A percentile compares a stretch with the other conserved stretches of the same genome.
These are phyloP conservation scores for Amphicarpaea edgeworthii DNA, from an alignment of 306 rosid species.

Conservation along the genomic window DNA sequence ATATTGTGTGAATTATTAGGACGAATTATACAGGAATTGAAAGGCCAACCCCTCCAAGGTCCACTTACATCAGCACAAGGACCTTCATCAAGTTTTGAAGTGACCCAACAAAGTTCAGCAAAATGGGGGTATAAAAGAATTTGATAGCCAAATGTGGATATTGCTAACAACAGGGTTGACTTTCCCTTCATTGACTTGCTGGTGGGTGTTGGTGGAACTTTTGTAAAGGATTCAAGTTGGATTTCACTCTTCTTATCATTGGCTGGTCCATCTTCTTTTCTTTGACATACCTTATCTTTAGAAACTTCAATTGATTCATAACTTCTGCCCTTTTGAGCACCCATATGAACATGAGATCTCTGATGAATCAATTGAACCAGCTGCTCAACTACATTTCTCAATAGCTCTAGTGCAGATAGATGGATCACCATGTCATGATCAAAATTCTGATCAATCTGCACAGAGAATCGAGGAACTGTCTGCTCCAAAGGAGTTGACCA, in stretches of 20 bases:
- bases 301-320: conserved; percentile 45
- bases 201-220: conserved; percentile 59
- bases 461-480: conserved; percentile 69
- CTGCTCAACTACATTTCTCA: conserved; percentile 71
- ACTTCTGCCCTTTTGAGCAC: conserved; percentile 41
- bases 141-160: conserved; percentile 92
- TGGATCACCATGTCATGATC: conserved; percentile 65
- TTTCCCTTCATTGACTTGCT: conserved; percentile 71
- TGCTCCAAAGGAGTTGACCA: conserved; percentile 63
- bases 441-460: conserved; percentile 73
- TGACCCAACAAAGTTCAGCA: conserved; percentile 97
- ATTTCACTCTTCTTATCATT: conserved; percentile 39
- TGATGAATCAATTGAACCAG: conserved; percentile 77
- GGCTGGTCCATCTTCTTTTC: conserved; percentile 48
- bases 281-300: conserved; percentile 42
- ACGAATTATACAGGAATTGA: conserved; percentile 86
- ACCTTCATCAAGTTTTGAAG: conserved; percentile 90
- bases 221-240: conserved; percentile 53
- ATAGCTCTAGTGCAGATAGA: conserved; percentile 66
- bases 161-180: conserved; percentile 72
- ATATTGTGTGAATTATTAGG: conserved; percentile 62
- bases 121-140: conserved; percentile 91
- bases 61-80: conserved; percentile 88
- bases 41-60: conserved; percentile 99
- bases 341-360: conserved; percentile 64